Evolutionary conservation across 78 protist genomes (phyloP).

Genomic region (Diacronema lutheri): DNA sequence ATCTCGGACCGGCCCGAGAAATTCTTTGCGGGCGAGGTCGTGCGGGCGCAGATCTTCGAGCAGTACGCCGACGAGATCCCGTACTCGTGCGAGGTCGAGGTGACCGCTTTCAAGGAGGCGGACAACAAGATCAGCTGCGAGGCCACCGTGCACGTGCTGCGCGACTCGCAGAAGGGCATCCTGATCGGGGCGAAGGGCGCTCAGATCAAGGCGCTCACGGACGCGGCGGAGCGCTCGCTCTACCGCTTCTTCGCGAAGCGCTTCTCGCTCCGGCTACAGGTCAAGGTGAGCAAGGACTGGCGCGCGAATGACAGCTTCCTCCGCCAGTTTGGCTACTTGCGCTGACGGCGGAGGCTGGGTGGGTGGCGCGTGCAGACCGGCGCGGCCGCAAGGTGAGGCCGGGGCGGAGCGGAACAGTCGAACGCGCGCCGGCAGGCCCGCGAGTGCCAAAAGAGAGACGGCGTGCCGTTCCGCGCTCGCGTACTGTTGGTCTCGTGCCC

Average conservation of each 20-base stretch:
- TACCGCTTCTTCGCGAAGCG: neutral
- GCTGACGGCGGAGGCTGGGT: too few species aligned
- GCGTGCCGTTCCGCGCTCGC: too few species aligned
- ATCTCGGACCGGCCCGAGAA: neutral
- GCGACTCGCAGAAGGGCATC: slow-evolving; percentile 1
- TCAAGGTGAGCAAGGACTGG: neutral
- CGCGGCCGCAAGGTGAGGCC: too few species aligned
- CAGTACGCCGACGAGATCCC: neutral
- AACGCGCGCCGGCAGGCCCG: too few species aligned
- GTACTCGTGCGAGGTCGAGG: neutral
- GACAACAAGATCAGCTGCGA: neutral
- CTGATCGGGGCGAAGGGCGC: neutral
- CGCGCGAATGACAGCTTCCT: neutral
- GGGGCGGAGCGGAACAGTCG: too few species aligned
- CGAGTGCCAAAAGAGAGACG: too few species aligned
- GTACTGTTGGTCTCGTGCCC: too few species aligned
- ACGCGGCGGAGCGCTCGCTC: neutral
- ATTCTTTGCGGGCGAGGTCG: neutral
- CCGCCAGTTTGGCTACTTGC: neutral
- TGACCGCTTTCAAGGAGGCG: neutral
- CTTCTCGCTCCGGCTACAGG: neutral
- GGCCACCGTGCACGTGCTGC: too few species aligned
- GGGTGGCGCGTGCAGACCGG: too few species aligned
- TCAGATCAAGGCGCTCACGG: neutral
- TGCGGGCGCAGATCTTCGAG: neutral